Evolutionary conservation across 2,329 filamentous ascomycete species (phyloP).

Genomic region (Colletotrichum abscissum): DNA sequence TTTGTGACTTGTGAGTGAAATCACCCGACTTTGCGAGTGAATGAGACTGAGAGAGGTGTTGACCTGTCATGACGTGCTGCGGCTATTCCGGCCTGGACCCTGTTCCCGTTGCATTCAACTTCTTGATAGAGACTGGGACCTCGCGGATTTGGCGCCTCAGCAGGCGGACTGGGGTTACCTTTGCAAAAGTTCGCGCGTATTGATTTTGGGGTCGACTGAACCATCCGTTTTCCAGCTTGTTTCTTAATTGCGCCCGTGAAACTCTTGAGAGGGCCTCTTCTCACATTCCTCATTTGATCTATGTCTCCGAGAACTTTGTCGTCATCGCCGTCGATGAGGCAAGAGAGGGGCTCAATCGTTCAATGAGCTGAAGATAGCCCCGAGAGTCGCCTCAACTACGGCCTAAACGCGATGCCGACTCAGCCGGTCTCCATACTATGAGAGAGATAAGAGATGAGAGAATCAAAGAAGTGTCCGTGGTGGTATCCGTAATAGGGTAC

Average conservation of each 20-base stretch:
- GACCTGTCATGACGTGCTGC: constrained; percentile 29
- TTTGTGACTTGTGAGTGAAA: neutral
- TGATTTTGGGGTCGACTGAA: neutral
- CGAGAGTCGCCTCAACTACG: neutral
- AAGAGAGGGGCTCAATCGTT: neutral
- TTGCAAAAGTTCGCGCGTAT: constrained; percentile 26
- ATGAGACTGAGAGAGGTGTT: neutral
- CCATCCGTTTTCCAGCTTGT: neutral
- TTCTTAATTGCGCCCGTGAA: neutral
- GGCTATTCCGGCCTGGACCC: constrained; percentile 10
- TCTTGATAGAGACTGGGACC: neutral
- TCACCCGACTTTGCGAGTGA: neutral
- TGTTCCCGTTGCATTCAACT: constrained; percentile 4
- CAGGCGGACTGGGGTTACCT: neutral
- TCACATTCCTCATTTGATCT: constrained; percentile 28
- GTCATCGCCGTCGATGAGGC: neutral
- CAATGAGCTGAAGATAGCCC: neutral
- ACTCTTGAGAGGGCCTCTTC: neutral
- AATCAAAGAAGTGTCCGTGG: neutral
- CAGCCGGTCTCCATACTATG: constrained; percentile 21
- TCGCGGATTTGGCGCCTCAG: neutral
- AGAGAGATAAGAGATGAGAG: constrained; percentile 22
- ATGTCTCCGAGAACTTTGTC: constrained; percentile 19
- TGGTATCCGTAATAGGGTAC: neutral
- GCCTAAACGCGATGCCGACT: constrained; percentile 13